phyloP scores from a whole-genome alignment of 768 basidiomycete species.

The Trametes villosa region DNA sequence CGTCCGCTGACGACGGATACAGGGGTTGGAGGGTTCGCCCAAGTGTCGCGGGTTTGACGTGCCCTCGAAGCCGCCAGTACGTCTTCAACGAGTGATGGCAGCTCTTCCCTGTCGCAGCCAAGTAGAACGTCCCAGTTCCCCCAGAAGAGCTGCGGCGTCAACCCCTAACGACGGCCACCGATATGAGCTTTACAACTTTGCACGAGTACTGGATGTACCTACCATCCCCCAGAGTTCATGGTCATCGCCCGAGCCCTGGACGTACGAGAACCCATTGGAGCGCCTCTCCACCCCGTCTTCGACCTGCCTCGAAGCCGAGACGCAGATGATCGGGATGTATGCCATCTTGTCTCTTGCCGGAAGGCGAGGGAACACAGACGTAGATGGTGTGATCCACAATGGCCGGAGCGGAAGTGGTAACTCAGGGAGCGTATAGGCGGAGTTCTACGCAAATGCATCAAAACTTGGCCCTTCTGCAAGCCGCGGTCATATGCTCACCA shows the following conservation, averaged over 20 bases:
- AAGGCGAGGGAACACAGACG: conserved; percentile 51
- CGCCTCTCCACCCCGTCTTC: conserved; percentile 64
- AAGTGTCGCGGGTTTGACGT: neutral
- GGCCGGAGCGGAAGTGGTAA: conserved; percentile 75
- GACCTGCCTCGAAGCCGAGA: conserved; percentile 82
- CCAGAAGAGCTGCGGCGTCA: conserved; percentile 81
- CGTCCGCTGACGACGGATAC: conserved; percentile 44
- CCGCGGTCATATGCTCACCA: conserved; percentile 47
- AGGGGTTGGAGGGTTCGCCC: conserved; percentile 33
- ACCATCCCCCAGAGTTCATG: conserved; percentile 91
- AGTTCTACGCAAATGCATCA: conserved; percentile 49
- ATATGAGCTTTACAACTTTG: neutral
- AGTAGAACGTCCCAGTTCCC: conserved; percentile 54
- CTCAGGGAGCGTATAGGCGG: conserved; percentile 68
- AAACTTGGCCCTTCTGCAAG: neutral
- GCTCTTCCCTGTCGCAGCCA: conserved; percentile 46
- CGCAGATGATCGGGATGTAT: conserved; percentile 77
- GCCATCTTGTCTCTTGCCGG: conserved; percentile 26
- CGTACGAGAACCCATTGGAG: conserved; percentile 75
- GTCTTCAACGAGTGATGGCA: conserved; percentile 49
- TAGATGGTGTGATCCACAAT: conserved; percentile 85
- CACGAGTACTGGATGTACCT: conserved; percentile 11
- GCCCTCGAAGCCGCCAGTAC: conserved; percentile 22
- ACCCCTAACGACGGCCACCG: conserved; percentile 51
- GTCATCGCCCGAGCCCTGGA: conserved; percentile 95